Evolutionary conservation across 257 asterid species (phyloP), one percentile per base, ranked within the genome.

Genomic region (Solanum neorickii): DNA sequence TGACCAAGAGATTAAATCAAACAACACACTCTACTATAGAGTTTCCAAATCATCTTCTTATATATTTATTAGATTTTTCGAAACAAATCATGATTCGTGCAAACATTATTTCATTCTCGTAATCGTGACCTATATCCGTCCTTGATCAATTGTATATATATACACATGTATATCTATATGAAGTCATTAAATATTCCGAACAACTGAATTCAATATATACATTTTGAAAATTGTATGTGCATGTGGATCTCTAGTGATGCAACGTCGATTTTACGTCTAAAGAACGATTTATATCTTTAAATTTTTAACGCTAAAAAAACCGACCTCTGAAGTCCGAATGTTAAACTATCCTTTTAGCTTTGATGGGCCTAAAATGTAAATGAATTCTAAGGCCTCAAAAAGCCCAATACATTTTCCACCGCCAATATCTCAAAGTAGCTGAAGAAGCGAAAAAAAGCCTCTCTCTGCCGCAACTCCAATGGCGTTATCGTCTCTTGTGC

Each of bases 401-500:
- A 49, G 85, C 85, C 85, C 85, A 82, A 49, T 49, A 49, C 85
- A 0, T 5, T 12, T 76, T 76, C 31, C 16, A 74, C 33, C 31
- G 13, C 82, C 52, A 74, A 37, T 74, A 74, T 74, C 82, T 0
- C 49, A 0, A 74, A 74, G 20, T 74, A 39, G 25, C 66, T 27
- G 66, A 78, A 46, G 25, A 78, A 27, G 3, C 35, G 84, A 14
- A 35, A 47, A 37, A 78, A 25, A 4, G 7, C 82, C 83, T 3
- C 56, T 21, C 41, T 78, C 29, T 16, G 85, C 39, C 69, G 46
- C 69, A 47, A 82, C 69, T 82, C 69, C 69, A 29, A 94, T 94
- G 98, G 93, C 94, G 89, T 85, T 88, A 49, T 85, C 88, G 35
- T 89, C 94, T 29, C 44, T 91, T 35, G 87, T 93, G 31, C 82